Evolutionary conservation across 768 basidiomycete genomes (phyloP), one percentile per base, ranked within the genome.

Genomic region (Psilocybe sp.): DNA sequence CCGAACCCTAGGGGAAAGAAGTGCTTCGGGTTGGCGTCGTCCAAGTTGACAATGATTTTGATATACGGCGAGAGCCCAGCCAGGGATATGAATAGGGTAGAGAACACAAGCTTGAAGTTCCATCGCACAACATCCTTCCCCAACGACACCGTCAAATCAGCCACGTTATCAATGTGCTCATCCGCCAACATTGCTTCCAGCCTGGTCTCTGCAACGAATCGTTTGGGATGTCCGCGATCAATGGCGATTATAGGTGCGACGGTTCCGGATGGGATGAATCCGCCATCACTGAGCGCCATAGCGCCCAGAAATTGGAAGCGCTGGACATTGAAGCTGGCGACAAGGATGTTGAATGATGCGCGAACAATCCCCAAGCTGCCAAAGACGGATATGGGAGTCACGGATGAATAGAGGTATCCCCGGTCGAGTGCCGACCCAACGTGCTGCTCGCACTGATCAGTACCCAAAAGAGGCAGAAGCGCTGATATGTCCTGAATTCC

Each of bases 401-500:
- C 43, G 13, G 44, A 39, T 11, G 44, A 40, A 46, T 56, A 56
- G 34, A 52, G 39, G 12, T 46, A 56, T 10, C 54, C 54, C 18
- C 43, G 46, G 14, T 49, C 47, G 12, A 56, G 50, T 5, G 50
- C 54, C 38, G 54, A 56, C n/a, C 50, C 51, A 15, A 52, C 44
- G 40, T 56, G 54, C 18, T 42, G 39, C 34, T 56, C 54, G 50
- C 54, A 56, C 43, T 56, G 54, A 18, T 56, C 54, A 8, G 50
- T 56, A 5, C 54, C 54, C 8, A 56, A 33, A 10, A 56, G 47
- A 8, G 54, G 54, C 15, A 52, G 40, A 37, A 56, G 33, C 2
- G 54, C 54, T 15, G 54, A 56, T 11, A 56, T 52, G 13, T 56
- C 54, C 31, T 56, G 54, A 34, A 56, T 52, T 11, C 54, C 54